Base-by-base conservation (phyloP, 2,329 filamentous ascomycete genomes). In the Phaeophleospora eucalypticola region DNA sequence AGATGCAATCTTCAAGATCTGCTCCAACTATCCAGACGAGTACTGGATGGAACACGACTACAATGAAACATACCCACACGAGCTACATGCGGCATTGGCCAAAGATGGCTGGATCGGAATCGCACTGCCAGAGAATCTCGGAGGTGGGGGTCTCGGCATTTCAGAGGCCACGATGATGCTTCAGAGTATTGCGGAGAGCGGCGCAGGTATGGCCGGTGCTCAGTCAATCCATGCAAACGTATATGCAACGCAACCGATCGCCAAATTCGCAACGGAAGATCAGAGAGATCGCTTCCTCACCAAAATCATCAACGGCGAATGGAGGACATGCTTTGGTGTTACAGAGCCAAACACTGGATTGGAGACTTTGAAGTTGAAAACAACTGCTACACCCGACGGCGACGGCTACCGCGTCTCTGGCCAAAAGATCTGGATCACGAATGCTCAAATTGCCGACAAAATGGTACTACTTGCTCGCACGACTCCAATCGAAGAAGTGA, bases 361-460 rank as follows among this genome's bases (percentile, higher is more conserved):
- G 3, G 70, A 73, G 21, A 94, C 87, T 0, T 71, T 90, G 9
- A 79, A 82, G 35, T 71, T 94, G 3, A 76, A 74, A 33, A 91
- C 87, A 0, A 68, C 70, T 4, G 87, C 87, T 0, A 75, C 66
- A 21, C 78, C 75, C 54, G 78, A 81, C 16, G 79, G 78, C 0
- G 71, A 77, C 12, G 75, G 72, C 3, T 94, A 90, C 63, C 72
- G 69, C 1, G 75, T 94, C 9, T 80, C 80, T 0, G 87, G 88
- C 0, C 86, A 91, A 63, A 94, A 94, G 70, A 90, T 91, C 45
- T 94, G 88, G 88, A 94, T 93, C 45, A 87, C 87, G 0, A 90
- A 82, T 43, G 88, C 88, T 0, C 87, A 94, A 63, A 84, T 91
- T 0, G 87, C 88, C 0, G 76, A 77, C 3, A 87, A 88, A 59